phyloP scores from a whole-genome alignment of 2,329 filamentous ascomycete species.

The Claviceps sp. region DNA sequence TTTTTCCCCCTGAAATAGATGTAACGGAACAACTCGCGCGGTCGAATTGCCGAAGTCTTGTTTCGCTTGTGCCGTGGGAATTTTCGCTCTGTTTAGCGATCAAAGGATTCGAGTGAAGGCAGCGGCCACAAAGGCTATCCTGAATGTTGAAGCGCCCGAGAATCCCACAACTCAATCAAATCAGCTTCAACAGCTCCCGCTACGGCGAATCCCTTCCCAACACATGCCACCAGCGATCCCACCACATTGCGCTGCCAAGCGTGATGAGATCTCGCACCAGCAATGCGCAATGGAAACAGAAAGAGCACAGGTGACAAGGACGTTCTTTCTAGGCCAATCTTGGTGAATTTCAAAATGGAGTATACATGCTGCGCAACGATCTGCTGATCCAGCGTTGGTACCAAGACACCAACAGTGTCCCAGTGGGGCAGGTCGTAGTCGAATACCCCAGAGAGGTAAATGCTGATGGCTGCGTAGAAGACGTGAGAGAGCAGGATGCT shows the following conservation, averaged over 20 bases:
- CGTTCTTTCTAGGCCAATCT: constrained; percentile 8
- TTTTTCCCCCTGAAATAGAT: too few species aligned
- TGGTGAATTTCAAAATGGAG: constrained; percentile 13
- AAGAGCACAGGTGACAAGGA: constrained; percentile 19
- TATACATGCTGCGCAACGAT: neutral
- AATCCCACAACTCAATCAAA: neutral
- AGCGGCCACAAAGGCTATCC: neutral
- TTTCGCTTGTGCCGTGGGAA: too few species aligned
- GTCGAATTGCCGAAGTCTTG: too few species aligned
- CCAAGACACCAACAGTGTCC: constrained; percentile 5
- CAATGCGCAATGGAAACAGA: constrained; percentile 22
- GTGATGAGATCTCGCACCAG: constrained; percentile 16
- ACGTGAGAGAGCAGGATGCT: constrained; percentile 12
- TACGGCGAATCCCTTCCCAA: neutral
- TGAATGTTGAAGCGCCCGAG: neutral
- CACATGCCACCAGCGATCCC: neutral
- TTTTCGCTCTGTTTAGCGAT: neutral
- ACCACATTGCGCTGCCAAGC: constrained; percentile 1
- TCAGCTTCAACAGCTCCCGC: neutral
- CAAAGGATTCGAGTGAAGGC: neutral
- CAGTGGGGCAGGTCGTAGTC: constrained; percentile 22
- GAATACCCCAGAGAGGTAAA: constrained; percentile 23
- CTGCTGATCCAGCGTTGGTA: neutral
- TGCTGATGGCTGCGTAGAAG: constrained; percentile 20
- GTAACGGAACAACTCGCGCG: too few species aligned